Conservation (phyloP, 2,329 filamentous ascomycete species). For the Colletotrichum tamarilloi region DNA sequence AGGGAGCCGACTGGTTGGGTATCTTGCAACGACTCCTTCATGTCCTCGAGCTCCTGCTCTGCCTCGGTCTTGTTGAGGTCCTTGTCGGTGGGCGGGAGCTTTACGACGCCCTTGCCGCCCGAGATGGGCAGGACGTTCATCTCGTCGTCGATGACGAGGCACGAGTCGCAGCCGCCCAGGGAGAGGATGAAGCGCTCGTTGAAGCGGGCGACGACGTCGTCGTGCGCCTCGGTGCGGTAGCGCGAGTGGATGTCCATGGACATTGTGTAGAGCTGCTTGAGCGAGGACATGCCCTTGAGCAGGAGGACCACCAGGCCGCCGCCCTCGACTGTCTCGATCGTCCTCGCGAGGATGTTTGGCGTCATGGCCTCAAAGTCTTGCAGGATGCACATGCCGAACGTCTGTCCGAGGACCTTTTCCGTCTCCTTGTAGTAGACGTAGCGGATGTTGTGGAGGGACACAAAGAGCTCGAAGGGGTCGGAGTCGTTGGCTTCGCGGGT, state of each 20-base stretch:
- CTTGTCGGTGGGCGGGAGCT: slow-evolving; percentile 79
- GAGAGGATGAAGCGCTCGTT: slow-evolving; percentile 98
- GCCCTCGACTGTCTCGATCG: slow-evolving; percentile 97
- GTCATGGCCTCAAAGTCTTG: slow-evolving; percentile 99
- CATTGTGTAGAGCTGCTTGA: slow-evolving; percentile 96
- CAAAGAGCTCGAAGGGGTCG: slow-evolving; percentile 97
- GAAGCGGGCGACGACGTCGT: slow-evolving; percentile 94
- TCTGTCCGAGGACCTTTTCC: slow-evolving; percentile 97
- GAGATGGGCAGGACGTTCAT: slow-evolving; percentile 97
- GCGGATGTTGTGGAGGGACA: slow-evolving; percentile 95
- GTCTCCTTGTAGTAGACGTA: slow-evolving; percentile 99
- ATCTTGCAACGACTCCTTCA: slow-evolving; percentile 89
- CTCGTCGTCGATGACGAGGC: slow-evolving; percentile 96
- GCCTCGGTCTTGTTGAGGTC: slow-evolving; percentile 79
- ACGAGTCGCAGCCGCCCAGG: slow-evolving; percentile 92
- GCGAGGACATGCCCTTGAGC: slow-evolving; percentile 94
- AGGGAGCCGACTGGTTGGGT: slow-evolving; percentile 88
- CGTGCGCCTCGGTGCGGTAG: slow-evolving; percentile 95
- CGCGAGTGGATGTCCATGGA: slow-evolving; percentile 98
- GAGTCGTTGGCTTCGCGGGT: slow-evolving; percentile 92
- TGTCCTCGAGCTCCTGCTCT: slow-evolving; percentile 80
- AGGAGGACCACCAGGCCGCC: slow-evolving; percentile 91
- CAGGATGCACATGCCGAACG: slow-evolving; percentile 97
- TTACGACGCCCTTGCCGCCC: slow-evolving; percentile 89
- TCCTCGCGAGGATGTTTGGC: slow-evolving; percentile 93